Base-by-base conservation (phyloP, 768 basidiomycete genomes). In the Paxillus rubicundulus region DNA sequence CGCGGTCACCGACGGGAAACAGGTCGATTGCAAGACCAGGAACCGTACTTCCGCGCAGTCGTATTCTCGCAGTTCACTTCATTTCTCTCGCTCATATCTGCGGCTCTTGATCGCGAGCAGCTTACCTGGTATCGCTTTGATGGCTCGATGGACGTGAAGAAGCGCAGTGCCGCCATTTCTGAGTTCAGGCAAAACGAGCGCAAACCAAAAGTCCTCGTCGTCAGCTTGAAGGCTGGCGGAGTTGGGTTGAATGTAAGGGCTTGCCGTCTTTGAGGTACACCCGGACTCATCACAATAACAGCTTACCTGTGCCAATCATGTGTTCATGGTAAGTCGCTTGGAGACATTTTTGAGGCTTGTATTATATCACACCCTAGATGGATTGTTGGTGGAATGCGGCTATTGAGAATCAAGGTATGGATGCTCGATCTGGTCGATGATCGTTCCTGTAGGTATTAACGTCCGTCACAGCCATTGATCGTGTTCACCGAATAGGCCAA, bases 381-480 rank as follows among this genome's bases (percentile, higher is more conserved):
- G 90, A 92, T 61, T 92, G 89, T 59, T 92, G 90, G 90, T 92
- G 90, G 90, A 92, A 92, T 65, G 81, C 87, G 5, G 89, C 89
- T 0, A 83, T 79, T 4, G 91, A 92, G 64, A 84, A 84, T 47
- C 90, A 92, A 80, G 87, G 86, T 82, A 58, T 1, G 49, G 10
- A 10, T 47, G 42, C n/a, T 9, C 24, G 0, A 6, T 13, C n/a
- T 39, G 20, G 38, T 48, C 5, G 14, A 34, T 39, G 20, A 40
- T 47, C 5, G 14, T 39, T 7, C 28, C 10, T 46, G 18, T 36
- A 37, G 16, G 12, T 5, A 14, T 39, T 64, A 47, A 67, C 40
- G 18, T 39, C 28, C 2, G 41, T n/a, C 24, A n/a, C 47, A 86
- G 90, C 91, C 14, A 87, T 92, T 61, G 91, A 93, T 63, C 82